Evolutionary conservation across 345 rosid species (phyloP), one percentile per base, ranked within the genome.

Genomic region (Pseudoturritis turrita): DNA sequence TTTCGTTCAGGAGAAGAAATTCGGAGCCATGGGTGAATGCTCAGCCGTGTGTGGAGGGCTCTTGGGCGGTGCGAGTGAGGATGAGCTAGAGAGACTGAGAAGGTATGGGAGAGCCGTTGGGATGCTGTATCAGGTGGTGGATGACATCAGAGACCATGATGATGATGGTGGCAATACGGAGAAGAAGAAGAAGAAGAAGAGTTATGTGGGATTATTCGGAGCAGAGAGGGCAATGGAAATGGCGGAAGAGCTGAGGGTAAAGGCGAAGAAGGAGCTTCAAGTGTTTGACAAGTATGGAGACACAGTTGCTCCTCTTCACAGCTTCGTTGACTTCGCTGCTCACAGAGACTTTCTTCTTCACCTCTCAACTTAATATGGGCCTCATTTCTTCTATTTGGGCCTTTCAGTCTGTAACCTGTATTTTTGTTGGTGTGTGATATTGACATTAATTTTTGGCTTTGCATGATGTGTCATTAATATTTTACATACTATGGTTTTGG

Each of bases 41-140:
- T 95, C 97, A 2, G 96, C 97, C 1, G 99, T 83, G 6, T 95
- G 97, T 10, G 97, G 99, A 13, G 99, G 97, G 10, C 71, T 95
- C 28, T 65, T 95, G 52, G 99, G 87, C 1, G 99, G 99, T 65
- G 99, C 96, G 10, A 47, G 71, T 31, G 85, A 88, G n/a, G 85
- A 85, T 39, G 99, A 95, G 82, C 65, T 95, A 11, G 79, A 77
- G 41, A 76, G 84, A 47, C 74, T 95, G 73, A 74, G 97, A 78
- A 81, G 84, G 68, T 95, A 95, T 31, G 99, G 96, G 14, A 86
- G 89, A 81, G 93, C 96, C 18, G 94, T 91, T 35, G 97, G 96
- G 49, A 91, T 95, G 31, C 65, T 95, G 61, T 91, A 95, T 79
- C 89, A 84, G 69, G 89, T 89, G 33, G 92, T 89, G 9, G 86